Evolutionary conservation across 2,329 filamentous ascomycete species (phyloP), one percentile per base, ranked within the genome.

Genomic region (Aspergillus sp.): DNA sequence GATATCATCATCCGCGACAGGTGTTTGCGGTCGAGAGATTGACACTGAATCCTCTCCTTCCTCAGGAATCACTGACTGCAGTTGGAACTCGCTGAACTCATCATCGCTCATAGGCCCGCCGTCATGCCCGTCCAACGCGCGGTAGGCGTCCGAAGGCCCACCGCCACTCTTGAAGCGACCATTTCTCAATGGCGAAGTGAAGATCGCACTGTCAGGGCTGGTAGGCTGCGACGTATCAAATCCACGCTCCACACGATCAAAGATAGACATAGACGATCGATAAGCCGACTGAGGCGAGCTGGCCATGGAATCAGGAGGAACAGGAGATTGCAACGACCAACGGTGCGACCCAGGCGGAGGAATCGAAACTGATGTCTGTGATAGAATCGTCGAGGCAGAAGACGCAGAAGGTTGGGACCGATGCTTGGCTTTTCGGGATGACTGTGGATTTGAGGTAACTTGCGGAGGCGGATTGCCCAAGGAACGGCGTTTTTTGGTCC

Each of bases 251-350:
- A 83, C 77, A 32, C 85, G 83, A 71, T 97, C 93, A 66, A 96
- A 97, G 47, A 96, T 79, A 0, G 90, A 86, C 12, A 53, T 30
- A 45, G 84, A 91, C 50, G 84, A 84, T 17, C 88, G 85, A 61
- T 86, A 86, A 30, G 85, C 86, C 1, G 91, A 95, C 44, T 82
- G 83, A 0, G 95, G 93, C 4, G 93, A 97, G 65, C 88, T 92
- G 2, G 92, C 88, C 2, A 89, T 82, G 0, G 93, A 96, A 2
- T 85, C 74, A 32, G 50, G 50, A 6, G 80, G 72, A 44, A 62
- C 75, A 69, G 75, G 80, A 66, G 78, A 70, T 32, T 73, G 71
- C 18, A 69, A 56, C 52, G 73, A 73, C 68, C 69, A 76, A 45
- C 68, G 68, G 34, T 67, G 71, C 15, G 66, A 64, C 2, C 81